Evolutionary conservation across 345 rosid species (phyloP).

Genomic region (Salix viminalis): DNA sequence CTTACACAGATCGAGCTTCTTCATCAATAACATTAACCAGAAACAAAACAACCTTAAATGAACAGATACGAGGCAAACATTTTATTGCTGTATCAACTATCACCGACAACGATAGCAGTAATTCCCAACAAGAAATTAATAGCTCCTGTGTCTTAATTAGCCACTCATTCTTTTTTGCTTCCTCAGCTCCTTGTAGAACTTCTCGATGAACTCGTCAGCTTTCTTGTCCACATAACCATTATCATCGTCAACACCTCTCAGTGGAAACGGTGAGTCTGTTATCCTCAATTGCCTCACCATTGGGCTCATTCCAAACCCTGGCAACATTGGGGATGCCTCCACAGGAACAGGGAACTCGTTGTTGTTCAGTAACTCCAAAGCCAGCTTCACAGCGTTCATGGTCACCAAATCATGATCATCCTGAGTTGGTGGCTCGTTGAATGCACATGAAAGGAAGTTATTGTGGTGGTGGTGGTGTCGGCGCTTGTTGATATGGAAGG

Average conservation of each 20-base stretch:
- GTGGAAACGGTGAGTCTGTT: slow-evolving; percentile 92
- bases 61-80: not conserved
- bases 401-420: slow-evolving; percentile 44
- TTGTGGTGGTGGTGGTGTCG: slow-evolving; percentile 27
- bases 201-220: slow-evolving; percentile 82
- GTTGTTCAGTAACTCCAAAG: slow-evolving; percentile 55
- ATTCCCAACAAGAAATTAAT: not conserved
- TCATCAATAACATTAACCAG: slow-evolving; percentile 11
- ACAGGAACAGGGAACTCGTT: slow-evolving; percentile 17
- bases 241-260: slow-evolving; percentile 48
- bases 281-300: slow-evolving; percentile 71
- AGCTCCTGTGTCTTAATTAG: not conserved
- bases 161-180: slow-evolving; percentile 40
- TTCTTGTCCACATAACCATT: slow-evolving; percentile 56
- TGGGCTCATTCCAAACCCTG: slow-evolving; percentile 81
- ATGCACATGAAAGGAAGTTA: slow-evolving; percentile 51
- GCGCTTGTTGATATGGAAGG: slow-evolving; percentile 30
- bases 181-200: slow-evolving; percentile 62
- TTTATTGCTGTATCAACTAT: not conserved
- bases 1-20: not conserved
- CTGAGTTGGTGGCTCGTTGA: slow-evolving; percentile 50
- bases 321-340: slow-evolving; percentile 67
- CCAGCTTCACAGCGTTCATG: slow-evolving; percentile 42
- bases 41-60: slow-evolving; percentile 1
- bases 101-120: not conserved